These are phyloP conservation scores for Penicillium concentricum DNA, from an alignment of 2,329 filamentous ascomycete genomes.

Conservation along the genomic window DNA sequence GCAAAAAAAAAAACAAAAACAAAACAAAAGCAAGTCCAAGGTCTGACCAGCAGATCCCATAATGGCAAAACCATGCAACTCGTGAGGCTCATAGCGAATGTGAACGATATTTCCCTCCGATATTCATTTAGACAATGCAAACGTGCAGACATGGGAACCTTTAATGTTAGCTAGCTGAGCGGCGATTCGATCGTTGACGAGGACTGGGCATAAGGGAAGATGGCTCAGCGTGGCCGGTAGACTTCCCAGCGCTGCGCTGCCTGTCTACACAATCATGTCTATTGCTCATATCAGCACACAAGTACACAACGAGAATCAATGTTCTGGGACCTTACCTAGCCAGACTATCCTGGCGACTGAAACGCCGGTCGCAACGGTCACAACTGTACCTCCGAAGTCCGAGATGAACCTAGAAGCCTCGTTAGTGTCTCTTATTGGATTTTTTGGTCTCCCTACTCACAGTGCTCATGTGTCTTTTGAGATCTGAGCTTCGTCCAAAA, in stretches of 20 bases:
- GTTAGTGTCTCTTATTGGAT: not conserved
- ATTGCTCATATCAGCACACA: not conserved
- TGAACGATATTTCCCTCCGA: not conserved
- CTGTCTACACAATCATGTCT: conserved; percentile 1
- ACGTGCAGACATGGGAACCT: not conserved
- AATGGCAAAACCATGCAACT: not conserved
- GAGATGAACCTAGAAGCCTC: conserved; percentile 2
- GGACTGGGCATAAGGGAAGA: not conserved
- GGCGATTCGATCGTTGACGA: not conserved
- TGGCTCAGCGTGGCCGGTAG: not conserved
- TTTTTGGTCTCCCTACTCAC: conserved; percentile 46
- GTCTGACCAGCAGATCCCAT: not conserved
- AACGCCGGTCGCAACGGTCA: conserved; percentile 14
- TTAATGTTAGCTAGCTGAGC: not conserved
- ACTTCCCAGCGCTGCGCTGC: not conserved
- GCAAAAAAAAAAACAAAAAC: too few relatives aligned
- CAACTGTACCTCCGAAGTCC: conserved; percentile 11
- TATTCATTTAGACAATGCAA: not conserved
- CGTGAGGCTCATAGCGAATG: not conserved
- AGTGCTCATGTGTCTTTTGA: conserved; percentile 57
- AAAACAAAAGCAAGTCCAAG: not conserved
- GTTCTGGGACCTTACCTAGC: conserved; percentile 8
- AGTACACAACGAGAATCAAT: not conserved
- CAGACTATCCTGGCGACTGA: conserved; percentile 15
- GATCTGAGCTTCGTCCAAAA: conserved; percentile 81